phyloP scores from a whole-genome alignment of 2,329 filamentous ascomycete genomes.

The Knufia petricola region DNA sequence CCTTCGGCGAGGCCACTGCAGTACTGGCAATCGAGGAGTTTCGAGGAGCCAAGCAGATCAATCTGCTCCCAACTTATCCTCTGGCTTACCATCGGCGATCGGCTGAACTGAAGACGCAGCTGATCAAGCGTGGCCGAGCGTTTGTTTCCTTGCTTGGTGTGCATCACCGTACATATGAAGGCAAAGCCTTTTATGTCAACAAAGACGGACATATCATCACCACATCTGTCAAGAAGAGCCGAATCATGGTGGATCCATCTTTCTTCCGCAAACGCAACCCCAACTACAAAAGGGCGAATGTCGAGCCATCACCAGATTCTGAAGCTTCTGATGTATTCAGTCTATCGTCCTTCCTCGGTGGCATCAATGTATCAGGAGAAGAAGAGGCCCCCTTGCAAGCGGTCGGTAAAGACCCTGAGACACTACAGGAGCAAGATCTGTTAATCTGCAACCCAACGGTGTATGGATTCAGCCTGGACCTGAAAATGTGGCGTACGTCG shows the following conservation, averaged over 20 bases:
- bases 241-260: conserved; percentile 24
- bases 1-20: conserved; percentile 22
- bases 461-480: no score
- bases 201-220: conserved; percentile 18
- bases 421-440: no score
- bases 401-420: no score
- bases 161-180: conserved; percentile 26
- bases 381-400: no score
- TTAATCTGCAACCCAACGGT: no score
- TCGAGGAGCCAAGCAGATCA: conserved; percentile 25
- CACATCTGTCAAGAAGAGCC: conserved; percentile 20
- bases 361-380: not conserved
- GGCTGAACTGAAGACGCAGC: conserved; percentile 19
- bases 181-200: conserved; percentile 27
- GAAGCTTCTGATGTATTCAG: conserved; percentile 9
- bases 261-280: conserved; percentile 24
- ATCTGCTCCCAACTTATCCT: conserved; percentile 26
- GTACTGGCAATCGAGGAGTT: conserved; percentile 24
- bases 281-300: no score
- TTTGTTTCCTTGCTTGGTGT: conserved; percentile 24
- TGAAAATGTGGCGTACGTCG: no score
- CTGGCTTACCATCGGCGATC: conserved; percentile 23
- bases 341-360: not conserved
- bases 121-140: conserved; percentile 24
- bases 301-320: no score